Evolutionary conservation across 2,329 filamentous ascomycete genomes (phyloP).

Genomic region (Xylaria sp.): DNA sequence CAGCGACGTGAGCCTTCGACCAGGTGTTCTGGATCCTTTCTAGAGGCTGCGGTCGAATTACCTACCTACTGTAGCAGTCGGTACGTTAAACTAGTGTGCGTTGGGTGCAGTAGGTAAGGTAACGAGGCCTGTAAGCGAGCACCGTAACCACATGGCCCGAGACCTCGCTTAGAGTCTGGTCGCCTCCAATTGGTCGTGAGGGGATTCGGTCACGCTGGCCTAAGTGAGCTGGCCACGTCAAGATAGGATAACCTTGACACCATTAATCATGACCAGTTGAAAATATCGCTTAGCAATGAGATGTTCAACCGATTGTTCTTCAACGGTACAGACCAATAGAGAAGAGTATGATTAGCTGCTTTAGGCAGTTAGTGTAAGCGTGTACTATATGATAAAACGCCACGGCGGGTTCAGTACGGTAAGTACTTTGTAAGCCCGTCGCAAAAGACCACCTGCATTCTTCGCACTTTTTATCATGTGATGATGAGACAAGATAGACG

Average conservation of each 20-base stretch:
- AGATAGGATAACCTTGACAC: neutral
- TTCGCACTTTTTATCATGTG: conserved; percentile 13
- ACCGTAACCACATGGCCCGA: conserved; percentile 12
- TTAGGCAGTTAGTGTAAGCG: neutral
- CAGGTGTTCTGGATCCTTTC: neutral
- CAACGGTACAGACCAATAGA: conserved; percentile 13
- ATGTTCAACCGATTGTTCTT: neutral
- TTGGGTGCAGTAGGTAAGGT: neutral
- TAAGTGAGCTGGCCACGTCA: conserved; percentile 2
- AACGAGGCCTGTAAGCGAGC: conserved; percentile 25
- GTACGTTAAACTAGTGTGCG: neutral
- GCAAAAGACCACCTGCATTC: neutral
- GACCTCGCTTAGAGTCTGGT: conserved; percentile 24
- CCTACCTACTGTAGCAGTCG: neutral
- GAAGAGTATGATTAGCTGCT: neutral
- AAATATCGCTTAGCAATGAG: neutral
- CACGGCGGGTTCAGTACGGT: neutral
- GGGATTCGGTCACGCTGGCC: neutral
- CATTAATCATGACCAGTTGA: neutral
- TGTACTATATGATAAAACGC: neutral
- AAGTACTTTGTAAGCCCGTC: neutral
- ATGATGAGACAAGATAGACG: neutral
- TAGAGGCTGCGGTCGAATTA: neutral
- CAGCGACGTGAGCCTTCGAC: neutral
- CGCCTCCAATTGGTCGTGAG: neutral